These are phyloP conservation scores for Platismatia glauca DNA, from an alignment of 495 filamentous ascomycete species.

Conservation along the genomic window DNA sequence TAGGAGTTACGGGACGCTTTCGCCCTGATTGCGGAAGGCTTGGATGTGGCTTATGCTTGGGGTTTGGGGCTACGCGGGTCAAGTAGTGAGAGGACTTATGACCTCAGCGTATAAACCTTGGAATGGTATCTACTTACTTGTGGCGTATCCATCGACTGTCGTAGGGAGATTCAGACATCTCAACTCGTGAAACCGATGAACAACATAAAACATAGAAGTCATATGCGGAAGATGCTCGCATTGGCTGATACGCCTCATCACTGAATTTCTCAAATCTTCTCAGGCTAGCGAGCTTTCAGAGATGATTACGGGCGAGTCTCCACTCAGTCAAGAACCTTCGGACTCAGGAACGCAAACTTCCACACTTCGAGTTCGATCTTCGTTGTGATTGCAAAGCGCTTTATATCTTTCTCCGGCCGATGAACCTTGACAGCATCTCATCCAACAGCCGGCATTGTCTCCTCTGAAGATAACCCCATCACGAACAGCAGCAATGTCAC, in stretches of 20 bases:
- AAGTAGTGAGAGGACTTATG: background rate
- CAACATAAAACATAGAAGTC: background rate
- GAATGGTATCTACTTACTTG: background rate
- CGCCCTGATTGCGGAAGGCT: background rate
- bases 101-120: background rate
- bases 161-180: background rate
- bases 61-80: background rate
- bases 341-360: too few relatives aligned
- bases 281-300: background rate
- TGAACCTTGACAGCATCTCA: background rate
- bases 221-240: background rate
- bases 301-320: background rate
- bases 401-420: background rate
- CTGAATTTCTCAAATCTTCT: background rate
- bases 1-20: background rate
- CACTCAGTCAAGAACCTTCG: background rate
- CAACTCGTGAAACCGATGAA: background rate
- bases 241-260: background rate
- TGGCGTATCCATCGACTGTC: background rate
- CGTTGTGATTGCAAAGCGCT: background rate
- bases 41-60: background rate
- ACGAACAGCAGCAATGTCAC: background rate
- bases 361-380: background rate
- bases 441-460: background rate
- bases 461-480: background rate